These are phyloP conservation scores for Rhizopogon vulgaris DNA, from an alignment of 768 basidiomycete genomes.

Conservation along the genomic window DNA sequence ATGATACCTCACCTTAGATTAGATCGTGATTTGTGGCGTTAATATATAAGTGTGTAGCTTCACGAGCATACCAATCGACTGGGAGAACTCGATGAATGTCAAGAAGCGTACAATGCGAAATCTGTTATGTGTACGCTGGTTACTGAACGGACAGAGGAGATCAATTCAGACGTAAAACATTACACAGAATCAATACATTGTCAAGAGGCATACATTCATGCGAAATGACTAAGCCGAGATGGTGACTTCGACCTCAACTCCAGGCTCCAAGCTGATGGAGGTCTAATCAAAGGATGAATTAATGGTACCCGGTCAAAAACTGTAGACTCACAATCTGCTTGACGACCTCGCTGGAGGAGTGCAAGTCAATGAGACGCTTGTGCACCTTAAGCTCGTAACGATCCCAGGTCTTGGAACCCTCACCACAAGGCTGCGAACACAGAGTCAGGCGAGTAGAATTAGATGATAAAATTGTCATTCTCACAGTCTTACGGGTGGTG, in stretches of 20 bases:
- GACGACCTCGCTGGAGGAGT: conserved; percentile 98
- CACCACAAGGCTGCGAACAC: conserved; percentile 84
- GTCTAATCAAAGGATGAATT: conserved; percentile 48
- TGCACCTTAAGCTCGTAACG: conserved; percentile 98
- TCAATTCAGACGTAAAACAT: too few relatives aligned
- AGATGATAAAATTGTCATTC: conserved; percentile 22
- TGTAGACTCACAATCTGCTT: conserved; percentile 90
- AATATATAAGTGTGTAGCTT: too few relatives aligned
- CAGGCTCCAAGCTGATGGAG: conserved; percentile 96
- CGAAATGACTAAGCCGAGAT: conserved; percentile 59
- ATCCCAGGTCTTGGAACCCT: conserved; percentile 99
- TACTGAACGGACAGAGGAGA: too few relatives aligned
- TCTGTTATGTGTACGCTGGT: too few relatives aligned
- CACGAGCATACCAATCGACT: too few relatives aligned
- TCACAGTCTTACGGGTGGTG: conserved; percentile 96
- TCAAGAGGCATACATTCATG: too few relatives aligned
- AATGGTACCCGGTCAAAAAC: not conserved
- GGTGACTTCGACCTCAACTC: conserved; percentile 98
- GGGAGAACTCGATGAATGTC: too few relatives aligned
- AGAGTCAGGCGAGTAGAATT: not conserved
- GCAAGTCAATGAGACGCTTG: conserved; percentile 98
- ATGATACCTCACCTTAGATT: conserved; percentile 12
- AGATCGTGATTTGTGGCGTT: too few relatives aligned
- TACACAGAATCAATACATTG: too few relatives aligned
- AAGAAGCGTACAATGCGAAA: not conserved